Base-by-base conservation (phyloP, 2,329 filamentous ascomycete species). In the Ophiosphaerella narmari region DNA sequence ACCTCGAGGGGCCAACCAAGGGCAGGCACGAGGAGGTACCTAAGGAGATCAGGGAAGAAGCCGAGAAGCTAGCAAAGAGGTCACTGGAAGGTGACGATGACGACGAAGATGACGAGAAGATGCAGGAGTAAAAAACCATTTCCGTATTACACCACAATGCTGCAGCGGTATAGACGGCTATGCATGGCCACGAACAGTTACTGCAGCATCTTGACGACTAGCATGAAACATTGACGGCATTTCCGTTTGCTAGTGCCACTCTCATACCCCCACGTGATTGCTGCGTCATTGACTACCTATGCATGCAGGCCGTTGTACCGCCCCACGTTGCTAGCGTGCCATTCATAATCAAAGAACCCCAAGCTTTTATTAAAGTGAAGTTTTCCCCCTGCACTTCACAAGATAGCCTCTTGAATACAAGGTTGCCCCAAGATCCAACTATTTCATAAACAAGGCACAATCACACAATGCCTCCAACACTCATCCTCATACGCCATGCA, bases 21-120 rank as follows among this genome's bases (percentile, higher is more conserved):
- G 94, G 94, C 57, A 86, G 87, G 66, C 94, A 99, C 72, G 83
- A 93, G 75, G 91, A 96, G 76, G 94, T 99, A 50, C 94, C 94
- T 49, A 92, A 90, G 80, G 89, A 91, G 61, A 76, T 99, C 66
- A 80, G 87, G 50, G 91, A 96, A 73, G 93, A 97, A 79, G 94
- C 94, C 12, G 91, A 97, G 82, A 87, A 86, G 74, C 83, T 93
- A 77, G 94, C 94, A 43, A 96, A 94, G 85, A 91, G 90, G 76
- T 86, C 89, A 45, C 79, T 96, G 64, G 91, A 96, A 66, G 88
- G 86, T 24, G 91, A 96, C 21, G 92, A 96, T 55, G 87, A 89
- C 51, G 85, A 87, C 9, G 90, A 93, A 36, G 89, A 94, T 13
- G 87, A 90, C 49, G 89, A 92, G 68, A 91, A 90, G 81, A 96